Percentiles rank a stretch among this genome's conserved stretches.
Evolutionary conservation across 2,329 filamentous ascomycete genomes (phyloP).

Genomic region (Colletotrichum scovillei): DNA sequence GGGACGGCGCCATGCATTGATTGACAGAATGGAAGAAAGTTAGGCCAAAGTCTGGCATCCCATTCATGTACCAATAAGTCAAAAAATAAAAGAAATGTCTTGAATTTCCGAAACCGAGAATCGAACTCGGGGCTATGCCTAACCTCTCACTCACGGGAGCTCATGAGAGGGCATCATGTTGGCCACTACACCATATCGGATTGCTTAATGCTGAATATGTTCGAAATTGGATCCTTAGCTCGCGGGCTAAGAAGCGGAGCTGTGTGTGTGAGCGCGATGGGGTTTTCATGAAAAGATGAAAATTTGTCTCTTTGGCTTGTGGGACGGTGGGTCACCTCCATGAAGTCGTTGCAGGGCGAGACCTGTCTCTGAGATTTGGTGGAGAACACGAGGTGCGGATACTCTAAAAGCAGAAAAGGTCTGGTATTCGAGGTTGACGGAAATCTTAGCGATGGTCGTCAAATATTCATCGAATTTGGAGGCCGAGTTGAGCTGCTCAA

Average conservation of each 20-base stretch:
- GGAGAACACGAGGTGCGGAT: no score
- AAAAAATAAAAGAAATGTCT: not conserved
- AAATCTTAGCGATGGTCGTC: no score
- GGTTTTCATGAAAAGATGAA: not conserved
- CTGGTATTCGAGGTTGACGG: no score
- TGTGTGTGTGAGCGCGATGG: not conserved
- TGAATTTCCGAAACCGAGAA: constrained; percentile 17
- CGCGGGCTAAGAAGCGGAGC: no score
- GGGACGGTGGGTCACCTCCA: not conserved
- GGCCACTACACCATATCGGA: constrained; percentile 29
- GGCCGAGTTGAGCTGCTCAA: no score
- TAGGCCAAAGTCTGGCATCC: not conserved
- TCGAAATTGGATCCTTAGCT: no score
- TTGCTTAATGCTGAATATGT: not conserved
- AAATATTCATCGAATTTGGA: no score
- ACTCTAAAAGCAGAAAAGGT: no score
- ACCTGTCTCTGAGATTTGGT: not conserved
- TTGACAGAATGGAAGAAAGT: not conserved
- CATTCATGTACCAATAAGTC: not conserved
- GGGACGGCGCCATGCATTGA: not conserved
- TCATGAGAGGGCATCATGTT: constrained; percentile 26
- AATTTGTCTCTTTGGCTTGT: not conserved
- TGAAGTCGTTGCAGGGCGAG: not conserved
- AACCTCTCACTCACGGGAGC: not conserved
- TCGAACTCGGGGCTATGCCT: constrained; percentile 27